phyloP scores from a whole-genome alignment of 345 rosid species.

The Populus euphratica region DNA sequence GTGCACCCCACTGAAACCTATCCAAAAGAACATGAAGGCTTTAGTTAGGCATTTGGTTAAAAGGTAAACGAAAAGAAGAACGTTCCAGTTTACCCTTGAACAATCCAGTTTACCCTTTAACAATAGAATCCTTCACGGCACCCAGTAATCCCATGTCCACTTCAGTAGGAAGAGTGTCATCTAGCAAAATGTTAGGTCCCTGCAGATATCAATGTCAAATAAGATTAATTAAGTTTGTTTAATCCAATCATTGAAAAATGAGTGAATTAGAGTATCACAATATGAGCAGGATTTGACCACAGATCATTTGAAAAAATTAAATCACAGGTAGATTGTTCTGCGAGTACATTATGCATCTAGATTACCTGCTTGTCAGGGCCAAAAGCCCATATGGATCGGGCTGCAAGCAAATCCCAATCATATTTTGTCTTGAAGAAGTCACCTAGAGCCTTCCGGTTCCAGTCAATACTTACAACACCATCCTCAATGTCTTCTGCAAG shows the following conservation, averaged over 20 bases:
- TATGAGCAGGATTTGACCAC: neutral
- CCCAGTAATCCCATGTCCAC: slow-evolving; percentile 81
- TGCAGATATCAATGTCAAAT: slow-evolving; percentile 24
- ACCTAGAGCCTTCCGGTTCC: slow-evolving; percentile 80
- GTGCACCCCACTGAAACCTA: slow-evolving; percentile 99
- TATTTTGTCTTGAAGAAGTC: slow-evolving; percentile 90
- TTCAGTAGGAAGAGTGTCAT: slow-evolving; percentile 92
- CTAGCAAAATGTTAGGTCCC: slow-evolving; percentile 92
- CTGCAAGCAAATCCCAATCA: slow-evolving; percentile 98
- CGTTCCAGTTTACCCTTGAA: too few species aligned
- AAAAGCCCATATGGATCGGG: slow-evolving; percentile 97
- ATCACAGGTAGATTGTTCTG: neutral
- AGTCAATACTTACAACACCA: slow-evolving; percentile 80
- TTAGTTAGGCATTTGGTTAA: neutral
- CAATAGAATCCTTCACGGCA: slow-evolving; percentile 90
- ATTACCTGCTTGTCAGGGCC: slow-evolving; percentile 97
- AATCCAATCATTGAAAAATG: neutral
- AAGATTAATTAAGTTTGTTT: neutral
- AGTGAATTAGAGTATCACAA: neutral
- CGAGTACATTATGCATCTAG: neutral
- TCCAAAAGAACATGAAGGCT: slow-evolving; percentile 12
- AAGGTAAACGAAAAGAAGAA: neutral
- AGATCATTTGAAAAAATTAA: neutral
- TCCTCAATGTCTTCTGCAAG: slow-evolving; percentile 95
- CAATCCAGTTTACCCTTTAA: slow-evolving; percentile 64